Percentiles rank a stretch among this genome's conserved stretches.
Conservation (phyloP, 257 asterid genomes). For the Leptodermis oblonga region DNA sequence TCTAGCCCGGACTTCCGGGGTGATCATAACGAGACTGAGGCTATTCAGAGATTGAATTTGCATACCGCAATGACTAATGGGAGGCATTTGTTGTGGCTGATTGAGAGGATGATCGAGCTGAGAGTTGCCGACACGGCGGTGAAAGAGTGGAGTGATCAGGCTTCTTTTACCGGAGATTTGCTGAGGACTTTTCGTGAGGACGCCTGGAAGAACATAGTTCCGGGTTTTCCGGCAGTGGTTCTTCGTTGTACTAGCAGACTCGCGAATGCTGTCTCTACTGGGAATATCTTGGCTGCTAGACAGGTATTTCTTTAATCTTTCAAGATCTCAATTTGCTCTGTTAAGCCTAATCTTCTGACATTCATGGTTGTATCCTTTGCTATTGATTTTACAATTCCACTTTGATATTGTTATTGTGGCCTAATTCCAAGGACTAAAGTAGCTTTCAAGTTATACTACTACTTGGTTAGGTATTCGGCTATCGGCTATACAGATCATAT, state of each 20-base stretch:
- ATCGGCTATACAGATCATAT: no score
- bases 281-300: constrained; percentile 61
- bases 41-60: constrained; percentile 82
- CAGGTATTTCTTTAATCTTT: constrained; percentile 48
- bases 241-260: constrained; percentile 86
- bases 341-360: not conserved
- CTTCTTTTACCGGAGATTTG: constrained; percentile 63
- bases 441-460: no score
- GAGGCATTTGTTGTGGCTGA: constrained; percentile 83
- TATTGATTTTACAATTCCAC: not conserved
- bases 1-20: constrained; percentile 89
- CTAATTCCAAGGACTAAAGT: not conserved
- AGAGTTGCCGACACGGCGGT: constrained; percentile 86
- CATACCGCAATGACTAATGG: constrained; percentile 75
- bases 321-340: not conserved
- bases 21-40: constrained; percentile 82
- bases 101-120: constrained; percentile 96
- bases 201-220: constrained; percentile 68
- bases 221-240: constrained; percentile 69
- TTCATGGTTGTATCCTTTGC: not conserved
- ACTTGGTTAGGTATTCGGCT: no score
- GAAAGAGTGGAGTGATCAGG: constrained; percentile 79
- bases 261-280: constrained; percentile 68
- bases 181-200: constrained; percentile 74
- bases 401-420: not conserved